A percentile compares a stretch with the other conserved stretches of the same genome.
These are phyloP conservation scores for Daldinia caldariorum DNA, from an alignment of 495 filamentous ascomycete species.

Conservation along the genomic window DNA sequence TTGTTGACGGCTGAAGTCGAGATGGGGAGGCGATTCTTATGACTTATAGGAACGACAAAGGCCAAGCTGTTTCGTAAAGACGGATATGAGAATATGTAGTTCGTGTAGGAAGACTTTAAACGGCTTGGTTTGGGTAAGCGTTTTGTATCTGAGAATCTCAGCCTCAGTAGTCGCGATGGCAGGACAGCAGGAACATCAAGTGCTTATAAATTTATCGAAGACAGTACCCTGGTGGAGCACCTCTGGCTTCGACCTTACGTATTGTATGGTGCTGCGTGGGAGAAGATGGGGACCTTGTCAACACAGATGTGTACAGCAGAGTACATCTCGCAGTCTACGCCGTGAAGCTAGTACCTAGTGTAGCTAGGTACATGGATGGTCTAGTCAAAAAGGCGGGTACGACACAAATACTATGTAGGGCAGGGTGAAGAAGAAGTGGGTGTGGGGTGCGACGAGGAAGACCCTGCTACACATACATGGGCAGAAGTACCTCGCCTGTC, in stretches of 20 bases:
- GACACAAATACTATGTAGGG: slow-evolving; percentile 36
- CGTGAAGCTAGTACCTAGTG: slow-evolving; percentile 35
- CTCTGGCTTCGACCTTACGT: slow-evolving; percentile 42
- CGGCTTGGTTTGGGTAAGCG: slow-evolving; percentile 43
- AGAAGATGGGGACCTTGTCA: slow-evolving; percentile 34
- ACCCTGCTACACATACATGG: slow-evolving; percentile 21
- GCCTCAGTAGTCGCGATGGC: slow-evolving; percentile 44
- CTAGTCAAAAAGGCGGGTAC: slow-evolving; percentile 42
- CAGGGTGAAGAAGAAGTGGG: slow-evolving; percentile 31
- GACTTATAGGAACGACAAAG: slow-evolving; percentile 40
- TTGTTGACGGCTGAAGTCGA: slow-evolving; percentile 9
- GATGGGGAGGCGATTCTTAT: slow-evolving; percentile 27
- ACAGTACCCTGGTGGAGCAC: slow-evolving; percentile 47
- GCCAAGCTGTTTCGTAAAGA: slow-evolving; percentile 27
- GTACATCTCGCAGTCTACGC: slow-evolving; percentile 36
- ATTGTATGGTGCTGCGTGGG: slow-evolving; percentile 39
- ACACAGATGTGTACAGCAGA: slow-evolving; percentile 28
- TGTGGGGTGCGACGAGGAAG: slow-evolving; percentile 40
- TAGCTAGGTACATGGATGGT: slow-evolving; percentile 34
- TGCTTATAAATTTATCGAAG: slow-evolving; percentile 49
- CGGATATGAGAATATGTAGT: slow-evolving; percentile 28
- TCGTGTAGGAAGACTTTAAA: slow-evolving; percentile 34
- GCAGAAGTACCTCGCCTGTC: slow-evolving; percentile 39
- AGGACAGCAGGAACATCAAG: slow-evolving; percentile 46
- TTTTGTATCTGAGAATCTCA: slow-evolving; percentile 49